Base-by-base conservation (phyloP, 2,329 filamentous ascomycete genomes). In the Aspergillus luchuensis region DNA sequence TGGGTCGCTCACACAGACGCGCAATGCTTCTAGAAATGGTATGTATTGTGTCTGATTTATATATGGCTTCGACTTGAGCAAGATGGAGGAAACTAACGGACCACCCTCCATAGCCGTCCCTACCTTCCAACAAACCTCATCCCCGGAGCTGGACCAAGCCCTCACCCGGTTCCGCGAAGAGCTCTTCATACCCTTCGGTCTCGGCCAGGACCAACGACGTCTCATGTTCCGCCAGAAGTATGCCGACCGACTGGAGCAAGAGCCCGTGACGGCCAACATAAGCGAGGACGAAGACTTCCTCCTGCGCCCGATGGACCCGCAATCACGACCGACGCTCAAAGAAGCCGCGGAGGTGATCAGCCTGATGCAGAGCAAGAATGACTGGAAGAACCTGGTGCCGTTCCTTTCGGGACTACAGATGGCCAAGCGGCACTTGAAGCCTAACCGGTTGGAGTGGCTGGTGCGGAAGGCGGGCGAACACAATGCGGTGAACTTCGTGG, bases 131-230 rank as follows among this genome's bases (percentile, higher is more conserved):
- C 71, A 73, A 13, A 77, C 77, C 52, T 71, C 72, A 15, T 78
- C 76, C 28, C 64, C 74, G 52, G 74, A 80, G 66, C 70, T 81
- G 58, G 74, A 80, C 64, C 64, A 74, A 47, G 69, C 76, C 52
- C 72, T 81, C 33, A 65, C 71, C 28, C 71, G 70, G 60, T 79
- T 78, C 68, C 78, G 79, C 64, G 67, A 80, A 62, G 73, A 76
- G 43, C 70, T 80, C 53, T 80, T 81, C 67, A 76, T 80, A 33
- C 79, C 79, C 28, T 72, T 71, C 52, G 72, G 73, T 39, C 72
- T 81, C 4, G 67, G 69, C 38, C 60, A 67, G 5, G 71, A 71
- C 45, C 78, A 80, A 59, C 72, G 72, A 60, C 72, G 69, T 43
- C 71, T 78, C 48, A 74, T 81, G 58, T 80, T 77, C 68, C 73